A percentile compares a stretch with the other conserved stretches of the same genome.
Evolutionary conservation across 116 monocot genomes (phyloP).

Genomic region (Cymodocea nodosa): DNA sequence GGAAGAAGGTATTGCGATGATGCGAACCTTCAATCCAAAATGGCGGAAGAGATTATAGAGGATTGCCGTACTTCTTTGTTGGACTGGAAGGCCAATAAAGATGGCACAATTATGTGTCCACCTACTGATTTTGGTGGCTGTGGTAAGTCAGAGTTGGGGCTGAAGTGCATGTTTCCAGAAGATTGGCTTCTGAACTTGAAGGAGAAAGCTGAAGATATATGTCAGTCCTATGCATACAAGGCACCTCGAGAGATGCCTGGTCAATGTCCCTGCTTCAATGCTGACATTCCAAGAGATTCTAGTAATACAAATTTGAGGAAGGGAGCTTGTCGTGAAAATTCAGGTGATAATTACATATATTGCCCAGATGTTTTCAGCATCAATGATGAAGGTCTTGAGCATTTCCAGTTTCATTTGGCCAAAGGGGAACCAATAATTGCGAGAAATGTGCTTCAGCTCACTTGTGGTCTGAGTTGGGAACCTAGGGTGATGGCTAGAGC

Average conservation of each 20-base stretch:
- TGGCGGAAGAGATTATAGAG: not conserved
- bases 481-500: slow-evolving; percentile 22
- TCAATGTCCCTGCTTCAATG: slow-evolving; percentile 27
- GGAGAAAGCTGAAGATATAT: slow-evolving; percentile 24
- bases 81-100: slow-evolving; percentile 37
- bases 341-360: slow-evolving; percentile 14
- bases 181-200: slow-evolving; percentile 27
- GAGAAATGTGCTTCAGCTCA: slow-evolving; percentile 7
- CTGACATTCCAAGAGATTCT: slow-evolving; percentile 7
- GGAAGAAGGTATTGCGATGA: not conserved
- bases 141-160: slow-evolving; percentile 30
- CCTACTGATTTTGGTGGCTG: slow-evolving; percentile 52
- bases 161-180: slow-evolving; percentile 47
- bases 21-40: slow-evolving; percentile 2
- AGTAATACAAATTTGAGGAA: slow-evolving; percentile 15
- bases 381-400: slow-evolving; percentile 7
- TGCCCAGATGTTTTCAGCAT: slow-evolving; percentile 5
- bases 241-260: slow-evolving; percentile 2
- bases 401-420: slow-evolving; percentile 16
- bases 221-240: not conserved
- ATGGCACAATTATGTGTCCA: slow-evolving; percentile 63
- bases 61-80: not conserved
- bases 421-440: slow-evolving; percentile 25
- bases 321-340: slow-evolving; percentile 31
- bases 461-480: slow-evolving; percentile 27